Evolutionary conservation across 495 filamentous ascomycete species (phyloP).

Genomic region (Pseudoneurospora amorphoporcata): DNA sequence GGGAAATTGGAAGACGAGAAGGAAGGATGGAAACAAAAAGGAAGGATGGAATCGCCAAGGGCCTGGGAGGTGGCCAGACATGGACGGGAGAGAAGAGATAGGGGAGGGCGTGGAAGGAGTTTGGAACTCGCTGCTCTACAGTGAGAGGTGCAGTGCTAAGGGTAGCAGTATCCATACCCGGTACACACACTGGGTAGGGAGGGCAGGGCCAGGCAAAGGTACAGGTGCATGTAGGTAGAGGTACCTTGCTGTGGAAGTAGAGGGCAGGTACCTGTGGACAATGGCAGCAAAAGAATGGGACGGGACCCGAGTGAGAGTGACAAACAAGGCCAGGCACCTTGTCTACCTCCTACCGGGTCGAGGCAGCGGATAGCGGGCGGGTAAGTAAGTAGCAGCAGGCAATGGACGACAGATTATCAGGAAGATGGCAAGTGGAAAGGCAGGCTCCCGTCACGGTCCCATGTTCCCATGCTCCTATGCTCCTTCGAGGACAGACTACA

Average conservation of each 20-base stretch:
- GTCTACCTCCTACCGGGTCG: not conserved
- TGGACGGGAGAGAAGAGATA: not conserved
- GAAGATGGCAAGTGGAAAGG: not conserved
- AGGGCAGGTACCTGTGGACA: not conserved
- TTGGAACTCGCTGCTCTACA: not conserved
- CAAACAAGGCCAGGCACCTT: not conserved
- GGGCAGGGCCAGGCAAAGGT: not conserved
- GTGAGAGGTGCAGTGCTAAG: not conserved
- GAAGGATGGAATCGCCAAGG: not conserved
- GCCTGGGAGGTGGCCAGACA: not conserved
- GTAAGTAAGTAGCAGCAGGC: not conserved
- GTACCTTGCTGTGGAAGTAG: not conserved
- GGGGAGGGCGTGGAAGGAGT: not conserved
- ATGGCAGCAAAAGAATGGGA: not conserved
- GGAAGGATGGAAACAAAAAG: not conserved
- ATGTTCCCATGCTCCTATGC: not conserved
- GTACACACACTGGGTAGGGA: not conserved
- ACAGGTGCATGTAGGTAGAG: not conserved
- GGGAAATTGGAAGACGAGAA: not conserved
- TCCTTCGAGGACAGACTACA: no score
- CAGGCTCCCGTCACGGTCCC: not conserved
- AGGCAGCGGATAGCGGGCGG: not conserved
- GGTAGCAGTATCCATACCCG: not conserved
- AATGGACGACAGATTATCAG: not conserved
- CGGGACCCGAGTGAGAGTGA: not conserved